phyloP scores from a whole-genome alignment of 2,329 filamentous ascomycete species.

The Pseudogymnoascus sp. region DNA sequence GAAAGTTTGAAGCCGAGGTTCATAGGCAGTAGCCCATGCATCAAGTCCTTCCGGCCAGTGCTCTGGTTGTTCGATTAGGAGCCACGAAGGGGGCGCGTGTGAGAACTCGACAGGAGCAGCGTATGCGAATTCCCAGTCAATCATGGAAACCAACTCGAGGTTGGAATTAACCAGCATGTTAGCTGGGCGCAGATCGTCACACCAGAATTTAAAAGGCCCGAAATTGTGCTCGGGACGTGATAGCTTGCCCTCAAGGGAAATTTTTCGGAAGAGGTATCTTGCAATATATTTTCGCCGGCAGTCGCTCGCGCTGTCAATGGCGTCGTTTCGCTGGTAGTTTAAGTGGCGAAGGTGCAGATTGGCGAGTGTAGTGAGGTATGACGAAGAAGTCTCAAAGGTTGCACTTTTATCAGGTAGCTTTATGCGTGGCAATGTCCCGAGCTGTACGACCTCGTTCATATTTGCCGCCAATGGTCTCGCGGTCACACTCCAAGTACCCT shows the following conservation, averaged over 20 bases:
- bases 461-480: constrained; percentile 34
- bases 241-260: constrained; percentile 13
- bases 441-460: constrained; percentile 34
- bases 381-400: constrained; percentile 28
- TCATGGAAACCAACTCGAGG: constrained; percentile 14
- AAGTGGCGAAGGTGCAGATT: constrained; percentile 36
- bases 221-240: constrained; percentile 5
- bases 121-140: constrained; percentile 20
- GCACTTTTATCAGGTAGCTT: constrained; percentile 19
- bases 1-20: constrained; percentile 10
- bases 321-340: constrained; percentile 32
- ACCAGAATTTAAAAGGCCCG: constrained; percentile 15
- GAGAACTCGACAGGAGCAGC: constrained; percentile 16
- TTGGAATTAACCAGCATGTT: constrained; percentile 16
- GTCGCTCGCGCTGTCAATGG: constrained; percentile 25
- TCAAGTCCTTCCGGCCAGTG: constrained; percentile 14
- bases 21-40: constrained; percentile 9
- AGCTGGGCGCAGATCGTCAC: constrained; percentile 16
- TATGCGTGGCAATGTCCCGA: constrained; percentile 18
- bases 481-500: constrained; percentile 21
- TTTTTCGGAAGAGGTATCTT: constrained; percentile 29
- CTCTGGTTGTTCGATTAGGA: constrained; percentile 16
- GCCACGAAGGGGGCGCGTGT: constrained; percentile 17
- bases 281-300: constrained; percentile 29
- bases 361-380: constrained; percentile 33